phyloP scores from a whole-genome alignment of 1,139 yeast genomes.

The Candida buenavistaensis region DNA sequence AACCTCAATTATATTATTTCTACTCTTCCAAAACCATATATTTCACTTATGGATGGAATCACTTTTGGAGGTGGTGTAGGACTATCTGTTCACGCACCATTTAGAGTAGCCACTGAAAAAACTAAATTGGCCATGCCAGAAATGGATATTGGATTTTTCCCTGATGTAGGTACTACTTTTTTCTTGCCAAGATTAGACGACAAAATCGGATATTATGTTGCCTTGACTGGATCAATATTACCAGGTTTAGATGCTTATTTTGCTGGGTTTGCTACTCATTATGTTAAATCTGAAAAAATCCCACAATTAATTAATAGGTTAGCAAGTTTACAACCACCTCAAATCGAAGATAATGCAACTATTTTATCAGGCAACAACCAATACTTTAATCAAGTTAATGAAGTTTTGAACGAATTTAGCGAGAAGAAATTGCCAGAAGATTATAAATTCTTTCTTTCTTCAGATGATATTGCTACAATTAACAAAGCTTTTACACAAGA shows the following conservation, averaged over 20 bases:
- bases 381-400: constrained; percentile 62
- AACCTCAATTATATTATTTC: constrained; percentile 77
- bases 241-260: constrained; percentile 77
- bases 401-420: constrained; percentile 75
- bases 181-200: constrained; percentile 83
- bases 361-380: constrained; percentile 23
- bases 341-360: constrained; percentile 27
- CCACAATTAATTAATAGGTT: constrained; percentile 64
- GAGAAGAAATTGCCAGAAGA: constrained; percentile 63
- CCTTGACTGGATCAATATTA: constrained; percentile 81
- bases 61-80: constrained; percentile 99
- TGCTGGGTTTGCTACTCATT: constrained; percentile 90
- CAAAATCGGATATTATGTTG: constrained; percentile 79
- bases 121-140: constrained; percentile 98
- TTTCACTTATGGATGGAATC: constrained; percentile 85
- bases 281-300: constrained; percentile 65
- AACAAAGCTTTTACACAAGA: constrained; percentile 65
- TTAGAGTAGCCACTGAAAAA: constrained; percentile 86
- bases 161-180: constrained; percentile 94
- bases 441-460: constrained; percentile 59
- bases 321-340: constrained; percentile 52
- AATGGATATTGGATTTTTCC: constrained; percentile 94
- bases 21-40: constrained; percentile 80
- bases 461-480: constrained; percentile 60
- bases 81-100: constrained; percentile 86